Evolutionary conservation across 2,329 filamentous ascomycete species (phyloP), one percentile per base, ranked within the genome.

Genomic region (Magnaporthales sp.): DNA sequence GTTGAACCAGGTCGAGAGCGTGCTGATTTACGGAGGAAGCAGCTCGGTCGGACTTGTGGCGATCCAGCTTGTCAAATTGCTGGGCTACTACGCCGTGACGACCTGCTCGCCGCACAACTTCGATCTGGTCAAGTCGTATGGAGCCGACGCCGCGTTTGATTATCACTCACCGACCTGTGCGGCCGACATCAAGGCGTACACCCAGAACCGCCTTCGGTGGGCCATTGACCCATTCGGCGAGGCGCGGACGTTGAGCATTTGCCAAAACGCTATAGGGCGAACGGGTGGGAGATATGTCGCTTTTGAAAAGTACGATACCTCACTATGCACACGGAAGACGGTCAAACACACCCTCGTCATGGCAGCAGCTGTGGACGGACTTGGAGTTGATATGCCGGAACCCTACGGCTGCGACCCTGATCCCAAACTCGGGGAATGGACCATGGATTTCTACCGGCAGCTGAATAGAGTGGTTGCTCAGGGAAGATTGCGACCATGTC

Each of bases 151-250:
- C 9, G 75, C 70, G 2, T 82, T 81, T 68, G 79, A 83, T 72
- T 82, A 76, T 29, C 66, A 51, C 63, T 69, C 68, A 13, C 62
- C 68, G 11, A 69, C 67, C 10, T 77, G 77, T 32, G 77, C 77
- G 1, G 73, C 75, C 54, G 77, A 83, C 68, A 85, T 86, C 73
- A 76, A 78, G 46, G 73, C 77, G 58, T 75, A 75, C 65, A 82
- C 80, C 10, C 74, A 79, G 4, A 77, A 81, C 73, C 73, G 72
- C 31, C 74, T 86, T 3, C 72, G 72, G 11, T 72, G 80, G 30
- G 81, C 75, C 4, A 78, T 84, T 46, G 84, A 86, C 72, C 83
- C 79, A 67, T 81, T 85, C 66, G 74, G 77, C 38, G 77, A 80
- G 69, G 73, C 73, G 27, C 61, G 67, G 9, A 77, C 75, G 2